These are phyloP conservation scores for Schizochytrium sp. DNA, from an alignment of 108 stramenopile genomes.

Conservation along the genomic window DNA sequence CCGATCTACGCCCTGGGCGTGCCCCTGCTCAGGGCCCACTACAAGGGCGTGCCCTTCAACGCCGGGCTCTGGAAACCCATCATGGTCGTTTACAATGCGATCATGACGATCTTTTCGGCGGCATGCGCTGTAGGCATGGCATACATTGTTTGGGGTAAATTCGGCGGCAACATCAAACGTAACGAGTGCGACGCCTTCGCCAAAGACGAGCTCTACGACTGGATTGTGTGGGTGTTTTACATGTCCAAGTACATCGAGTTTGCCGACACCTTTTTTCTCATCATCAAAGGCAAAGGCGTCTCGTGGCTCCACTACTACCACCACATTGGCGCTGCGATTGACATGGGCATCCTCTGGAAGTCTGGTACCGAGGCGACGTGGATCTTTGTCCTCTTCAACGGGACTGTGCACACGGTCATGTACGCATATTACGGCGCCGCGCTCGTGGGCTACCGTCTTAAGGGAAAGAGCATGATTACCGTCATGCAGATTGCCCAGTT, in stretches of 20 bases:
- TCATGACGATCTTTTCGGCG: background rate
- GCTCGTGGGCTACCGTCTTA: background rate
- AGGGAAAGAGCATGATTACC: background rate
- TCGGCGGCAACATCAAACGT: background rate
- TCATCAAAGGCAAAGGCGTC: background rate
- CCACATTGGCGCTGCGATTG: background rate
- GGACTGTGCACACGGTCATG: conserved; percentile 7
- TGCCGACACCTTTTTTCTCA: background rate
- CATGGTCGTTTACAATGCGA: background rate
- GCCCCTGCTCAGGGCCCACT: background rate
- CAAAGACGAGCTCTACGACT: background rate
- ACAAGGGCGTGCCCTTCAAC: background rate
- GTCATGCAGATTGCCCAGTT: conserved; percentile 2
- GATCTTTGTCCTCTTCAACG: conserved; percentile 6
- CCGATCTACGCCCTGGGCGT: background rate
- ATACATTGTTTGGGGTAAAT: background rate
- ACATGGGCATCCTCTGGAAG: conserved; percentile 14
- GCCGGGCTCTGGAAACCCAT: background rate
- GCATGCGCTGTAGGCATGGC: background rate
- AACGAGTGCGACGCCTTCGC: background rate
- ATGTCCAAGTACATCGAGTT: conserved; percentile 7
- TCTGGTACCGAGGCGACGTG: background rate
- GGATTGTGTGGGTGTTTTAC: background rate
- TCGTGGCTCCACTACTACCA: conserved; percentile 8
- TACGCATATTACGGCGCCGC: conserved; percentile 10